Evolutionary conservation across 306 rosid species (phyloP), one percentile per base, ranked within the genome.

Genomic region (Rubus idaeus): DNA sequence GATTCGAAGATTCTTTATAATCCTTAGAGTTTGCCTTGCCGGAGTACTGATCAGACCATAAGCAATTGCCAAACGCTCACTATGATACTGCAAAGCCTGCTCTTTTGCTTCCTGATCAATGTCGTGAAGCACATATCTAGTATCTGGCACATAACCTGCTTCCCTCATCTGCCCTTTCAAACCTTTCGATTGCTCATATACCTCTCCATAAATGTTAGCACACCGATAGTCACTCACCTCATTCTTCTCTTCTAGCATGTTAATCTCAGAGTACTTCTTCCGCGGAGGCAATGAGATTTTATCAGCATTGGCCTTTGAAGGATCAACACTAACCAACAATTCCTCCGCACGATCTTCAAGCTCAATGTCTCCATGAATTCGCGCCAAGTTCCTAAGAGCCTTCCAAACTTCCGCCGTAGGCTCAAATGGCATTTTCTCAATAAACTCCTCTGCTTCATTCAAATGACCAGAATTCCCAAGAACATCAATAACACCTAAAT

Each of bases 41-140:
- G 97, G 98, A 65, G 98, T 94, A 82, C 98, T 90, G 71, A 94
- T 94, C 81, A 94, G 89, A 71, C 98, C 98, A 47, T 92, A 94
- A 75, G 97, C 97, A 80, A 94, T 90, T 0, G 98, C 98, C 78
- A 94, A 81, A 30, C 96, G 93, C 79, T 94, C 97, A 2, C 97
- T 94, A 21, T 92, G 98, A 81, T 94, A 92, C 61, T 87, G 96
- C 89, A 92, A 84, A 7, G 98, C 98, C 85, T 88, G 92, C 86
- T 90, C 93, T 76, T 94, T 94, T 41, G 93, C 97, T 73, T 90
- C 97, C 79, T 94, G 89, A 67, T 90, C 96, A 55, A 94, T 94
- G 88, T 92, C 98, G 58, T 91, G 98, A 40, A 94, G 93, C 58
- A 89, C 97, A 30, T 89, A 94, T 79, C 97, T 87, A 71, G 98